Percentiles rank a stretch among this genome's conserved stretches.
These are phyloP conservation scores for Capniomyces stellatus DNA, from an alignment of 371 early-diverging fungal species.

Conservation along the genomic window DNA sequence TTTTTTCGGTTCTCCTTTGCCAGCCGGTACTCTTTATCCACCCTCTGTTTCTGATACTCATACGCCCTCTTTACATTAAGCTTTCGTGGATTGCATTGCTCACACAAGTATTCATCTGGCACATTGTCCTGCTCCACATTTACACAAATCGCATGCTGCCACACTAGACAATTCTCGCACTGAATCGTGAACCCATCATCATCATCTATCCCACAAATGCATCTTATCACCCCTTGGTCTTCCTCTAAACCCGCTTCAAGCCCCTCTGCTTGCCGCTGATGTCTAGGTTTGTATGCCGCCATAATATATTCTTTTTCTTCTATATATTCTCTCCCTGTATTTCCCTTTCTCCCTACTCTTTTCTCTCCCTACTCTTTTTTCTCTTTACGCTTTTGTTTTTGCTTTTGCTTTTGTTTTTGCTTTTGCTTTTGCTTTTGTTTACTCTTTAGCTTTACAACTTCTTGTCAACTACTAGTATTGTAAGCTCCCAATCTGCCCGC, in stretches of 20 bases:
- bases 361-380: neutral
- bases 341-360: neutral
- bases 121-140: conserved; percentile 38
- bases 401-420: too few species aligned
- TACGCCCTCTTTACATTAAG: conserved; percentile 24
- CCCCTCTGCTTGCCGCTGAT: conserved; percentile 28
- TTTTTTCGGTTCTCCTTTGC: conserved; percentile 19
- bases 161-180: conserved; percentile 82
- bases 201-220: conserved; percentile 80
- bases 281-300: conserved; percentile 28
- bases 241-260: conserved; percentile 26
- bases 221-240: conserved; percentile 79
- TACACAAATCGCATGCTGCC: conserved; percentile 91
- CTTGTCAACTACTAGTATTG: too few species aligned
- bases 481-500: too few species aligned
- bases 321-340: neutral
- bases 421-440: too few species aligned
- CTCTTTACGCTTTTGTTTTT: too few species aligned
- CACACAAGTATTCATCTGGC: conserved; percentile 75
- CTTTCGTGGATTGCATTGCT: conserved; percentile 47
- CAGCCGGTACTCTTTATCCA: conserved; percentile 17
- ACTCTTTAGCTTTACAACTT: too few species aligned
- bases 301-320: conserved; percentile 13
- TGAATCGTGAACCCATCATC: conserved; percentile 98
- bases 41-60: conserved; percentile 19